Percentiles rank a stretch among this genome's conserved stretches.
These are phyloP conservation scores for Mayamaea pseudoterrestris DNA, from an alignment of 108 stramenopile genomes.

Conservation along the genomic window DNA sequence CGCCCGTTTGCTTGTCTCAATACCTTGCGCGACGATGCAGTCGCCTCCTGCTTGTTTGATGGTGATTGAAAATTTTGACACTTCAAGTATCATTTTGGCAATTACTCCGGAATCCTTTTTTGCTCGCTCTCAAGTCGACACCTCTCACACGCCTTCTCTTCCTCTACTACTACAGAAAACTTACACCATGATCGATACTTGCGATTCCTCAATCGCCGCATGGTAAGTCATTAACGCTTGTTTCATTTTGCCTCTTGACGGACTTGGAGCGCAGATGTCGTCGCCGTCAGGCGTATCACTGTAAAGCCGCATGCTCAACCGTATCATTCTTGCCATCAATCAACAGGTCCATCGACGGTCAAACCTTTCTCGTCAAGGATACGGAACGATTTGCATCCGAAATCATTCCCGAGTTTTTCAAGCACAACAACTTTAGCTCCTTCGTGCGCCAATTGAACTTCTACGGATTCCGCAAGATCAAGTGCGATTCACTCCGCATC, in stretches of 20 bases:
- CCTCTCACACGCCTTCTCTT: neutral
- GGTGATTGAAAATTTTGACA: too few species aligned
- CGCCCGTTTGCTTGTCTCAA: neutral
- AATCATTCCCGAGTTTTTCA: slow-evolving; percentile 84
- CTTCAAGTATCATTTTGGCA: too few species aligned
- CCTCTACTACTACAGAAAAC: slow-evolving; percentile 13
- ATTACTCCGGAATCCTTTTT: too few species aligned
- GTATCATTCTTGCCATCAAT: neutral
- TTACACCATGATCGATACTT: slow-evolving; percentile 47
- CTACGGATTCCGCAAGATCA: slow-evolving; percentile 77
- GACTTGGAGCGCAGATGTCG: neutral
- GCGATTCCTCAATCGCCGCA: slow-evolving; percentile 30
- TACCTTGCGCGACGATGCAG: neutral
- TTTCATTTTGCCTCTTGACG: neutral
- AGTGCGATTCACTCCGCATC: slow-evolving; percentile 56
- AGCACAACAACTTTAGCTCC: slow-evolving; percentile 87
- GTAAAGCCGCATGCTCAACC: neutral
- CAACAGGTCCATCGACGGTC: slow-evolving; percentile 37
- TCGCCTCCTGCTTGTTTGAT: neutral
- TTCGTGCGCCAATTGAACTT: slow-evolving; percentile 90
- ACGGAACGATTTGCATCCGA: slow-evolving; percentile 54
- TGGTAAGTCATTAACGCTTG: slow-evolving; percentile 17
- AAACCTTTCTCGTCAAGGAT: slow-evolving; percentile 71
- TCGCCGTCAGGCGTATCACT: neutral
- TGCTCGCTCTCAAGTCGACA: too few species aligned